phyloP scores from a whole-genome alignment of 1,139 yeast species.

The Eremothecium cymbalariae region DNA sequence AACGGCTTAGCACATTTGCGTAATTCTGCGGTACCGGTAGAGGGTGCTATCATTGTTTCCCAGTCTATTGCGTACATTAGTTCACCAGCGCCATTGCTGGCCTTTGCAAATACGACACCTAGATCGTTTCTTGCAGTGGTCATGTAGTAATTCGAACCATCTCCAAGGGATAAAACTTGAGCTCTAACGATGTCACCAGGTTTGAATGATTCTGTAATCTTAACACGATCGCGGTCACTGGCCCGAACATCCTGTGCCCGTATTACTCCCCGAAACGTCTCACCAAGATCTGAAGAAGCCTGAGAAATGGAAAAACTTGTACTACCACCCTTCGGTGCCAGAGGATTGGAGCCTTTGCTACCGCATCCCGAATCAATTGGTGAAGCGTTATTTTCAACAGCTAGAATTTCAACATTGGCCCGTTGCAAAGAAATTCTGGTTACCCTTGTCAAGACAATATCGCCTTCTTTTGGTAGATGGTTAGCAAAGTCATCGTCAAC shows the following conservation, averaged over 20 bases:
- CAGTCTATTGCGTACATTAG: constrained; percentile 89
- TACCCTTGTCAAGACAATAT: constrained; percentile 70
- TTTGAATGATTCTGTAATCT: constrained; percentile 65
- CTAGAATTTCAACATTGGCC: constrained; percentile 75
- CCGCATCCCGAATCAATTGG: constrained; percentile 58
- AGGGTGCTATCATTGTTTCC: constrained; percentile 87
- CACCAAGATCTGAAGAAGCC: constrained; percentile 66
- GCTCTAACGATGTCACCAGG: constrained; percentile 95
- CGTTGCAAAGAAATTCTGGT: constrained; percentile 57
- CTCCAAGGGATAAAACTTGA: constrained; percentile 75
- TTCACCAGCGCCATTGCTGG: constrained; percentile 62
- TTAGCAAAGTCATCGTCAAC: constrained; percentile 36
- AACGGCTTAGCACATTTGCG: constrained; percentile 94
- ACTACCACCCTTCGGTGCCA: constrained; percentile 50
- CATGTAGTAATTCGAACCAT: constrained; percentile 82
- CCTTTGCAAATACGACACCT: constrained; percentile 86
- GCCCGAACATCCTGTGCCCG: constrained; percentile 84
- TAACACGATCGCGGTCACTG: constrained; percentile 83
- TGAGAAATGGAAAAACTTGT: constrained; percentile 40
- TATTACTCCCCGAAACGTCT: constrained; percentile 82
- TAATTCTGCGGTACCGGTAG: constrained; percentile 64
- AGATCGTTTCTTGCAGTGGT: constrained; percentile 85
- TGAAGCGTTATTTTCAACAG: constrained; percentile 56
- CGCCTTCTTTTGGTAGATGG: constrained; percentile 75
- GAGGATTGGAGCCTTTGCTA: constrained; percentile 42